phyloP scores from a whole-genome alignment of 495 filamentous ascomycete genomes.

The Daldinia grandis region DNA sequence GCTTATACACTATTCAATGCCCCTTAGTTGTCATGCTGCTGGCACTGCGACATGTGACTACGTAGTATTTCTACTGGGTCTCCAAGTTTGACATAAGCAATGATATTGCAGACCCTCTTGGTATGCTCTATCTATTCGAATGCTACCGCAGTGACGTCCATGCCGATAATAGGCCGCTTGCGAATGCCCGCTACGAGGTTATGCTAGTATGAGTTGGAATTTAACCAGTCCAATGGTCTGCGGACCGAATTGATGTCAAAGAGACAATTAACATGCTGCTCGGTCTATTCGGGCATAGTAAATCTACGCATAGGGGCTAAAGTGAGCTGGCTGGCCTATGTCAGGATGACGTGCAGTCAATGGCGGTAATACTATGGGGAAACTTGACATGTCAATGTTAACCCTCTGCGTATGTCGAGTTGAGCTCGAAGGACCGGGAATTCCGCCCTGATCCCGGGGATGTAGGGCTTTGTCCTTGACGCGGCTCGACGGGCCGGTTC shows the following conservation, averaged over 20 bases:
- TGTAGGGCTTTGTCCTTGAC: slow-evolving; percentile 19
- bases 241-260: slow-evolving; percentile 28
- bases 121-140: background rate
- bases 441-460: slow-evolving; percentile 30
- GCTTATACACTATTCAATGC: background rate
- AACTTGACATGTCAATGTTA: slow-evolving; percentile 11
- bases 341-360: slow-evolving; percentile 19
- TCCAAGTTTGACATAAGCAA: slow-evolving; percentile 4
- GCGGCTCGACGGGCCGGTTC: slow-evolving; percentile 37
- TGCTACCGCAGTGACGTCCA: slow-evolving; percentile 9
- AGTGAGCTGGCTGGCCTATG: background rate
- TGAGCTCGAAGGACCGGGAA: slow-evolving; percentile 29
- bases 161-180: slow-evolving; percentile 13
- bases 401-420: slow-evolving; percentile 7
- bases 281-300: background rate
- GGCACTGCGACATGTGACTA: background rate
- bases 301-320: background rate
- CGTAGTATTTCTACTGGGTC: background rate
- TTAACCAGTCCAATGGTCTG: slow-evolving; percentile 29
- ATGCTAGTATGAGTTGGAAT: slow-evolving; percentile 3
- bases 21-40: background rate
- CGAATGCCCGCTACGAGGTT: background rate
- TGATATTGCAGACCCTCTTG: slow-evolving; percentile 6
- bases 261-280: background rate
- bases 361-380: slow-evolving; percentile 23